A percentile compares a stretch with the other conserved stretches of the same genome.
phyloP scores from a whole-genome alignment of 192 early-diverging fungal species.

The Helicostylum pulchrum region DNA sequence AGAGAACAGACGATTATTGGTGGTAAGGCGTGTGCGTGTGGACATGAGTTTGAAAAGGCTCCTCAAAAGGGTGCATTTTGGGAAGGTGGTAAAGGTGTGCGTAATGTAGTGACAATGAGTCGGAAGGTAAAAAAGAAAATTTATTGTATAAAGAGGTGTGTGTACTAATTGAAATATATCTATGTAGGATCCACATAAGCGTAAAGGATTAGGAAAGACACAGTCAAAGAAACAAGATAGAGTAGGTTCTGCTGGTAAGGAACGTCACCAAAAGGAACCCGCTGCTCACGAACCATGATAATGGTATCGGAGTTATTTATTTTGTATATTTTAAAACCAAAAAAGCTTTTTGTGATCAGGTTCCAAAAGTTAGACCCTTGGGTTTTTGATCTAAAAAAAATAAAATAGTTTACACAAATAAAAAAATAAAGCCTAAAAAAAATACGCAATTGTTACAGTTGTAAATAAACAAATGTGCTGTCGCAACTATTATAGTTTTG shows the following conservation, averaged over 20 bases:
- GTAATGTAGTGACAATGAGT: slow-evolving; percentile 71
- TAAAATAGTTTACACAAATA: background rate
- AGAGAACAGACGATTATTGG: slow-evolving; percentile 66
- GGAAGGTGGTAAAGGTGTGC: slow-evolving; percentile 88
- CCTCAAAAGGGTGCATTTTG: slow-evolving; percentile 67
- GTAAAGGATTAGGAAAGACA: slow-evolving; percentile 24
- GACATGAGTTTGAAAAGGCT: slow-evolving; percentile 54
- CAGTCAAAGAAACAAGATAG: slow-evolving; percentile 31
- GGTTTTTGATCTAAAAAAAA: no score
- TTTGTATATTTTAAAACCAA: background rate
- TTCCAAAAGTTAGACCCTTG: no score
- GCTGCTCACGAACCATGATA: no score
- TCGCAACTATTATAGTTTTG: no score
- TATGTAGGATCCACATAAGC: slow-evolving; percentile 32
- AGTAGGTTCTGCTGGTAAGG: background rate
- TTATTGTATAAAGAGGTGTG: background rate
- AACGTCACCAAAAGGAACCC: background rate
- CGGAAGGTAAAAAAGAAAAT: slow-evolving; percentile 50
- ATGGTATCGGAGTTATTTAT: no score
- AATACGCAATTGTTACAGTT: no score
- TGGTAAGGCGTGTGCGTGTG: slow-evolving; percentile 59
- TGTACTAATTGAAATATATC: background rate
- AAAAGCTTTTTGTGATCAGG: no score
- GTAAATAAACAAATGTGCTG: no score
- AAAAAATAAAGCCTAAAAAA: no score